Conservation (phyloP, 2,329 filamentous ascomycete species). For the Boeremia lycopersici region DNA sequence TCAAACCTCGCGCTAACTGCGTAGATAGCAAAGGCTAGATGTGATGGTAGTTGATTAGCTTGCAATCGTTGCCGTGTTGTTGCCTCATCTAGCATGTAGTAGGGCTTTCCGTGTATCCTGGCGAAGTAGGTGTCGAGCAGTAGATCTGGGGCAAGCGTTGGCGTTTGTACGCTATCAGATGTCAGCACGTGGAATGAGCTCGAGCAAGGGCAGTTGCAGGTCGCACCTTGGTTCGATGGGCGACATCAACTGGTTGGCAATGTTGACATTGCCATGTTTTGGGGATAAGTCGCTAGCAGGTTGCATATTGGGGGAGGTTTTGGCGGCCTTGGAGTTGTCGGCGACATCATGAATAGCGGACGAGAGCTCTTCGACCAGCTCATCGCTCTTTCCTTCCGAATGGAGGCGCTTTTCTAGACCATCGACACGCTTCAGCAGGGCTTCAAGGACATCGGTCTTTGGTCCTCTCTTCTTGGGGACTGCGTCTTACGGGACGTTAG, state of each 20-base stretch:
- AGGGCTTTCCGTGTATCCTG: conserved; percentile 81
- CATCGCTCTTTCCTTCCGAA: conserved; percentile 55
- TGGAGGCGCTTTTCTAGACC: conserved; percentile 81
- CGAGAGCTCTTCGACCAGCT: conserved; percentile 35
- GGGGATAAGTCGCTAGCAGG: conserved; percentile 35
- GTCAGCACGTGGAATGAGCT: conserved; percentile 16
- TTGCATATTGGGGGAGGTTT: conserved; percentile 29
- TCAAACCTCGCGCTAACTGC: conserved; percentile 54
- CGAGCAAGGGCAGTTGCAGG: conserved; percentile 13
- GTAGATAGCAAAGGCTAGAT: conserved; percentile 60
- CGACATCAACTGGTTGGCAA: conserved; percentile 44
- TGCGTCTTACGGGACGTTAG: conserved; percentile 65
- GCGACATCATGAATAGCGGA: conserved; percentile 29
- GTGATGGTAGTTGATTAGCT: conserved; percentile 65
- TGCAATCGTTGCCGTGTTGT: conserved; percentile 74
- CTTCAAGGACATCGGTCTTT: conserved; percentile 87
- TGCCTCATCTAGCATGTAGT: conserved; percentile 79
- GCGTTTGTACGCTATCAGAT: conserved; percentile 45
- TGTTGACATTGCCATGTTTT: conserved; percentile 27
- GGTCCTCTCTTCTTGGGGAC: conserved; percentile 88
- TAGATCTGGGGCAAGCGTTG: conserved; percentile 62
- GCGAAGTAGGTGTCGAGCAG: conserved; percentile 80
- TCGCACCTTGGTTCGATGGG: conserved; percentile 47
- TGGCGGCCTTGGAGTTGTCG: conserved; percentile 28
- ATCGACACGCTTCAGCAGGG: conserved; percentile 82